phyloP scores from a whole-genome alignment of 2,329 filamentous ascomycete species.

The Macroventuria anomochaeta region DNA sequence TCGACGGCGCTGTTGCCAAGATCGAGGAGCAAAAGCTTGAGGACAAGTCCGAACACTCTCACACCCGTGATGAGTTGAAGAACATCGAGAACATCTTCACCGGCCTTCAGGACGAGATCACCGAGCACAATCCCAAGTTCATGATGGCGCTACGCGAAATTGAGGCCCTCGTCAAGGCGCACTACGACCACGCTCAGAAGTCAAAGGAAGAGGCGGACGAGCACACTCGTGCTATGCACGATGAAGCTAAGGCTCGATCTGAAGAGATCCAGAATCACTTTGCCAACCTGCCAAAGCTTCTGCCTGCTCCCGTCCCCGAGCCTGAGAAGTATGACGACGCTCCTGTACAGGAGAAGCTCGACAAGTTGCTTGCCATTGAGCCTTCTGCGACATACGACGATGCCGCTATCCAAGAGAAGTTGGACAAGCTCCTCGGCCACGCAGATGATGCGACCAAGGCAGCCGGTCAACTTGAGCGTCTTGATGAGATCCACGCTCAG shows the following conservation, averaged over 20 bases:
- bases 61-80: slow-evolving; percentile 80
- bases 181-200: slow-evolving; percentile 85
- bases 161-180: slow-evolving; percentile 79
- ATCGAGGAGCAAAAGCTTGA: slow-evolving; percentile 77
- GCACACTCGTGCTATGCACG: slow-evolving; percentile 50
- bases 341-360: slow-evolving; percentile 63
- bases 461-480: slow-evolving; percentile 75
- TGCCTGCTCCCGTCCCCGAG: slow-evolving; percentile 49
- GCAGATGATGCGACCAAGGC: slow-evolving; percentile 71
- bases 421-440: slow-evolving; percentile 61
- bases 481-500: slow-evolving; percentile 88
- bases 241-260: slow-evolving; percentile 53
- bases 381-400: slow-evolving; percentile 47
- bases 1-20: slow-evolving; percentile 76
- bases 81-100: slow-evolving; percentile 76
- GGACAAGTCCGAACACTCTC: slow-evolving; percentile 77
- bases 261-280: slow-evolving; percentile 52
- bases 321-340: slow-evolving; percentile 62
- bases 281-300: slow-evolving; percentile 52
- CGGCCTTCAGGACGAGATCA: slow-evolving; percentile 77
- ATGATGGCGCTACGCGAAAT: slow-evolving; percentile 86
- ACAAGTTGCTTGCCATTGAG: slow-evolving; percentile 60
- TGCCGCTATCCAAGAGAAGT: slow-evolving; percentile 62
- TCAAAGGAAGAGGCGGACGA: slow-evolving; percentile 54
- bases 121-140: slow-evolving; percentile 87